Conservation (phyloP, 139 green algal species). For the Chlorella sp. region DNA sequence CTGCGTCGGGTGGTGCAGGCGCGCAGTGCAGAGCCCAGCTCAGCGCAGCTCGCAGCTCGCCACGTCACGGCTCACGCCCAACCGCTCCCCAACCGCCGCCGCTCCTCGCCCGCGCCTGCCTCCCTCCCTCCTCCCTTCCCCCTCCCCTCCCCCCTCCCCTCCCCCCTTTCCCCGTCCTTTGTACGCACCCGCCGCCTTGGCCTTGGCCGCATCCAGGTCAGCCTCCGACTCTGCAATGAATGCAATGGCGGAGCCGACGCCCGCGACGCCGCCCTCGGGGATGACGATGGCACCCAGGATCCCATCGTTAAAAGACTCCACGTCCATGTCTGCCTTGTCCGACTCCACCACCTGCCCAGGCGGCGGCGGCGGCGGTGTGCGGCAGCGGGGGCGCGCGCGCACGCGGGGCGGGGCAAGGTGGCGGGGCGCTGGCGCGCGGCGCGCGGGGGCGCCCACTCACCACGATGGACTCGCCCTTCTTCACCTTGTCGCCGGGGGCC, state of each 20-base stretch:
- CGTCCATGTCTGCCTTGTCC: constrained; percentile 99
- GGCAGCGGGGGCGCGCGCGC: background rate
- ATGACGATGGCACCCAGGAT: constrained; percentile 87
- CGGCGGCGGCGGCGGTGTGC: background rate
- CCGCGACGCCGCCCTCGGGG: constrained; percentile 83
- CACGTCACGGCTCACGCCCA: too few species aligned
- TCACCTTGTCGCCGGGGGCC: constrained; percentile 87
- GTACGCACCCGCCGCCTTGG: constrained; percentile 66
- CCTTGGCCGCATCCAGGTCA: constrained; percentile 93
- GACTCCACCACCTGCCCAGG: constrained; percentile 31
- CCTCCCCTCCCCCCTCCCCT: too few species aligned
- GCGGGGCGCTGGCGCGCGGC: too few species aligned
- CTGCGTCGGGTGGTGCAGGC: too few species aligned
- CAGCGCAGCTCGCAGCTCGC: too few species aligned
- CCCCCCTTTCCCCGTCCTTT: too few species aligned
- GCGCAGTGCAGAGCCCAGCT: too few species aligned
- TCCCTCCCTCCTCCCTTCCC: too few species aligned
- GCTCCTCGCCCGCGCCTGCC: too few species aligned
- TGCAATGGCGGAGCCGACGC: constrained; percentile 91
- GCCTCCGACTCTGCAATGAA: constrained; percentile 95
- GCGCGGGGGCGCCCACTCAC: constrained; percentile 76
- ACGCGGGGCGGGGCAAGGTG: background rate
- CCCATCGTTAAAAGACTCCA: constrained; percentile 94
- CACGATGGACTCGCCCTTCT: constrained; percentile 92
- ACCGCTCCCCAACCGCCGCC: too few species aligned